phyloP scores from a whole-genome alignment of 139 green algal genomes.

The Closterium sp. region DNA sequence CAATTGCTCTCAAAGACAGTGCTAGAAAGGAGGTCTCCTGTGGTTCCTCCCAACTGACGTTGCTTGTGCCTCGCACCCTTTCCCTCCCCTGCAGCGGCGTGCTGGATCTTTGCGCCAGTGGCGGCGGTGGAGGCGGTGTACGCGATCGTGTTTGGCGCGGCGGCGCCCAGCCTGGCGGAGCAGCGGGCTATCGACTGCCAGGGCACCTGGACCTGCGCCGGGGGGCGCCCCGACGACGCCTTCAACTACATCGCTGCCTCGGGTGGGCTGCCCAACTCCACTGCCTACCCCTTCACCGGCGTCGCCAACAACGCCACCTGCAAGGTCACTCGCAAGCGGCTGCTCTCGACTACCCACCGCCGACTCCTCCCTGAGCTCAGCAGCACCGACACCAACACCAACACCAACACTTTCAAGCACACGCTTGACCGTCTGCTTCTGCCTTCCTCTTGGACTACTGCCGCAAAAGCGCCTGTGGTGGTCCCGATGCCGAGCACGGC shows the following conservation, averaged over 20 bases:
- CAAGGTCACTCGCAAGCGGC: background rate
- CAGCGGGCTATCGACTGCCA: conserved; percentile 1
- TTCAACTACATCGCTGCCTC: conserved; percentile 2
- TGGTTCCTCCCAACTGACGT: too few relatives aligned
- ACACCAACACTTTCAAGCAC: background rate
- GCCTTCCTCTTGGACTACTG: background rate
- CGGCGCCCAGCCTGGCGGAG: background rate
- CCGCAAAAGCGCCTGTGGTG: background rate
- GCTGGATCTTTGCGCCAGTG: background rate
- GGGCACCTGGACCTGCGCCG: background rate
- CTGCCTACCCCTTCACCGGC: background rate
- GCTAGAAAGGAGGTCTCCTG: too few relatives aligned
- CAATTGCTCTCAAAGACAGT: too few relatives aligned
- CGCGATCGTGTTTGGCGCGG: background rate
- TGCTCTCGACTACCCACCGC: background rate
- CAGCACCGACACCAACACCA: background rate
- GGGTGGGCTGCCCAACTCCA: background rate
- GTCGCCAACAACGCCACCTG: background rate
- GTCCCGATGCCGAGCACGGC: background rate
- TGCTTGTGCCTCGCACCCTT: background rate
- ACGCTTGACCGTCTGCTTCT: background rate
- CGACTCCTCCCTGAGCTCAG: background rate
- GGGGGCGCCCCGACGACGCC: background rate
- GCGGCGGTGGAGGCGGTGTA: conserved; percentile 1
- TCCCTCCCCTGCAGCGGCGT: background rate